Evolutionary conservation across 2,329 filamentous ascomycete species (phyloP).

Genomic region (Penicillium sp.): DNA sequence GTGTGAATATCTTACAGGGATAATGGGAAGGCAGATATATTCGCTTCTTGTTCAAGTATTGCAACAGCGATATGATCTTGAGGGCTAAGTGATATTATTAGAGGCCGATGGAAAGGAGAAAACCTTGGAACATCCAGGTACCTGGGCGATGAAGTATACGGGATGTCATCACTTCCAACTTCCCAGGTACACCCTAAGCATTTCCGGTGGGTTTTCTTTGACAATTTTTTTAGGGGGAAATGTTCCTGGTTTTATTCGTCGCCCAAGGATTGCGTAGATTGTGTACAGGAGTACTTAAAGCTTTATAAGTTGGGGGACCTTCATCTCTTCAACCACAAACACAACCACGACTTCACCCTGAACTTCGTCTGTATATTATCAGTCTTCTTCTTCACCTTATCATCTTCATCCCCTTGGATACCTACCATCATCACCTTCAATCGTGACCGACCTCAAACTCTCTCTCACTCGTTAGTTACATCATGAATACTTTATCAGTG

Average conservation of each 20-base stretch:
- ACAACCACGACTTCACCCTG: background rate
- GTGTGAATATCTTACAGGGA: slow-evolving; percentile 7
- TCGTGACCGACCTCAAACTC: background rate
- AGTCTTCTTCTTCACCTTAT: background rate
- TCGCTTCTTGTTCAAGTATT: slow-evolving; percentile 26
- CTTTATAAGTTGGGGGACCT: background rate
- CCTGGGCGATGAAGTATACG: slow-evolving; percentile 8
- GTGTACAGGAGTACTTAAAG: background rate
- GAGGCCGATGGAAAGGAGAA: background rate
- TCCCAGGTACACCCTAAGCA: background rate
- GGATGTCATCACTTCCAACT: slow-evolving; percentile 11
- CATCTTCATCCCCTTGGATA: background rate
- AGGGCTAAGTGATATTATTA: background rate
- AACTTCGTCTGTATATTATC: background rate
- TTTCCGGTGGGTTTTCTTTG: slow-evolving; percentile 2
- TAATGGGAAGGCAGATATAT: slow-evolving; percentile 30
- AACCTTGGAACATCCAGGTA: background rate
- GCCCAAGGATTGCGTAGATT: background rate
- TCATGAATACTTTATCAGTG: slow-evolving; percentile 31
- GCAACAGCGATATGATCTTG: background rate
- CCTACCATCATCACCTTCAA: background rate
- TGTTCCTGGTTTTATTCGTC: background rate
- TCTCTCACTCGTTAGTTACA: background rate
- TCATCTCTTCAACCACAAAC: background rate
- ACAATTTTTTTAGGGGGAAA: background rate